Percentiles rank a stretch among this genome's conserved stretches.
Conservation (phyloP, 192 early-diverging fungal species). For the Fimicolochytrium jonesii region DNA sequence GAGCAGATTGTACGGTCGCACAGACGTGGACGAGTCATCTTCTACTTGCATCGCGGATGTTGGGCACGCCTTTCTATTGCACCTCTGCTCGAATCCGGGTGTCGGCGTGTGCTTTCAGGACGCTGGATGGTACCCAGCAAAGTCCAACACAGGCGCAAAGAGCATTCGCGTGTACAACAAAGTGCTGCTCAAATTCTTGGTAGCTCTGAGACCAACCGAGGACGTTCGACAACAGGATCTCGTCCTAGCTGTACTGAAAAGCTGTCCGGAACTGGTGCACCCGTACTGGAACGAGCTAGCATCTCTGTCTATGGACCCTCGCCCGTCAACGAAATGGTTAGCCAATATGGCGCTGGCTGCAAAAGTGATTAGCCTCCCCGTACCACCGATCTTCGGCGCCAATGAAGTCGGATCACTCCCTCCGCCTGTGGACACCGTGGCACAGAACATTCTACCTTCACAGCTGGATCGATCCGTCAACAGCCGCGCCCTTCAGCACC, state of each 20-base stretch:
- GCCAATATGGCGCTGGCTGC: slow-evolving; percentile 70
- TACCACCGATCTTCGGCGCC: slow-evolving; percentile 44
- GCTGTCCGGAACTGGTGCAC: slow-evolving; percentile 71
- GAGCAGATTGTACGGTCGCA: slow-evolving; percentile 47
- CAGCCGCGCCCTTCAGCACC: slow-evolving; percentile 62
- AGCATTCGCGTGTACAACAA: slow-evolving; percentile 51
- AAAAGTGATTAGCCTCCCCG: slow-evolving; percentile 62
- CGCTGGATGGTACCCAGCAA: slow-evolving; percentile 70
- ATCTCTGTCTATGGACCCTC: slow-evolving; percentile 66
- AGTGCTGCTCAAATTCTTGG: slow-evolving; percentile 46
- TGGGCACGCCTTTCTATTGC: slow-evolving; percentile 66
- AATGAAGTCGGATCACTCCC: slow-evolving; percentile 37
- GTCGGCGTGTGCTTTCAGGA: slow-evolving; percentile 72
- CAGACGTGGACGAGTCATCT: slow-evolving; percentile 19
- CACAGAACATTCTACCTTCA: slow-evolving; percentile 68
- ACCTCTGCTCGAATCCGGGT: slow-evolving; percentile 68
- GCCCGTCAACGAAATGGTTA: slow-evolving; percentile 66
- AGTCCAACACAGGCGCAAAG: slow-evolving; percentile 23
- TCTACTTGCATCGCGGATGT: slow-evolving; percentile 49
- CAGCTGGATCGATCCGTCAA: slow-evolving; percentile 46
- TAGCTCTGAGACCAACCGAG: slow-evolving; percentile 57
- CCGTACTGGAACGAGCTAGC: slow-evolving; percentile 59
- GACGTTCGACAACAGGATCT: slow-evolving; percentile 63
- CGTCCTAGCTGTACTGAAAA: slow-evolving; percentile 56
- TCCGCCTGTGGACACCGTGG: slow-evolving; percentile 52